Evolutionary conservation across 441 rosid species (phyloP).

Genomic region (Croton setiger): DNA sequence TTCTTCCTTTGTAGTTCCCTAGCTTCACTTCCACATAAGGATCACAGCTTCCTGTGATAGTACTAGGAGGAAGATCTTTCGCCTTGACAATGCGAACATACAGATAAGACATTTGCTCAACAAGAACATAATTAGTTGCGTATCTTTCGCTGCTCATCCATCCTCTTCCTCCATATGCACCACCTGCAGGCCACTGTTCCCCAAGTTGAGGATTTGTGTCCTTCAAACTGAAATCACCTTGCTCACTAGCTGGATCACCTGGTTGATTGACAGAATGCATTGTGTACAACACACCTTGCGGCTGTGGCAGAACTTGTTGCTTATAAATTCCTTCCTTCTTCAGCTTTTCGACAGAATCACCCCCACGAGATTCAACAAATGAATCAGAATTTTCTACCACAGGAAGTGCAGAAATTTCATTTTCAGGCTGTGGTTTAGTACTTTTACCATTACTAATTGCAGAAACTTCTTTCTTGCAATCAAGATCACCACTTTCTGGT

Average conservation of each 20-base stretch:
- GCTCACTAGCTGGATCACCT: slow-evolving; percentile 28
- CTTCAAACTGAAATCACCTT: slow-evolving; percentile 54
- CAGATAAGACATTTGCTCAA: slow-evolving; percentile 77
- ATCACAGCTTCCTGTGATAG: slow-evolving; percentile 69
- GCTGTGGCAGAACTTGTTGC: slow-evolving; percentile 31
- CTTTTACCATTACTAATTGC: slow-evolving; percentile 13
- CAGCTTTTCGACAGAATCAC: neutral
- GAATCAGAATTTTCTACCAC: slow-evolving; percentile 4
- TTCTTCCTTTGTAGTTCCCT: slow-evolving; percentile 82
- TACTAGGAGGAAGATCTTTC: slow-evolving; percentile 69
- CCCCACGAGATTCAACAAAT: neutral
- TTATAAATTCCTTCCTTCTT: slow-evolving; percentile 22
- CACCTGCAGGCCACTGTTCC: slow-evolving; percentile 56
- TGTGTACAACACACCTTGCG: slow-evolving; percentile 29
- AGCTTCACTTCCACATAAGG: slow-evolving; percentile 88
- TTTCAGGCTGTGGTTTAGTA: slow-evolving; percentile 19
- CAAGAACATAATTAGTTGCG: slow-evolving; percentile 68
- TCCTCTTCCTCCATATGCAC: slow-evolving; percentile 48
- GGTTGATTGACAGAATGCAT: slow-evolving; percentile 45
- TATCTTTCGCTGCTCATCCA: slow-evolving; percentile 59
- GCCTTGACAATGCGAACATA: slow-evolving; percentile 81
- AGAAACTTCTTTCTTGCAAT: slow-evolving; percentile 20
- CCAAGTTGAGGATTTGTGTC: slow-evolving; percentile 67
- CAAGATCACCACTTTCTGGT: slow-evolving; percentile 16
- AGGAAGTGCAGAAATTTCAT: slow-evolving; percentile 20